These are phyloP conservation scores for Eimeria tenella DNA, from an alignment of 169 alveolate species.

Conservation along the genomic window DNA sequence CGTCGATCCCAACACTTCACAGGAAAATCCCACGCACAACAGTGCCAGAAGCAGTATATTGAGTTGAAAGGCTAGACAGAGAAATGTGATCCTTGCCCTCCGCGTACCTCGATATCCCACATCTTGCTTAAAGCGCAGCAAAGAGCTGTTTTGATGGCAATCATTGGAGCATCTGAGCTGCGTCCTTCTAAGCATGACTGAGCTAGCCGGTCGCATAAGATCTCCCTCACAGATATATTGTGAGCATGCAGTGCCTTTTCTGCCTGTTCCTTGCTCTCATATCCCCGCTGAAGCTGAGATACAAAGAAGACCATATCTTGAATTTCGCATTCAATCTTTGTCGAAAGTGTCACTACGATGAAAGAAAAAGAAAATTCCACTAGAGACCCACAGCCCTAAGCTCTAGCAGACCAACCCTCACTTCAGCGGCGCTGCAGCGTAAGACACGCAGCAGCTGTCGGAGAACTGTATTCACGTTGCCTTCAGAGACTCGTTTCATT, in stretches of 20 bases:
- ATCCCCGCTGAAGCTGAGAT: conserved; percentile 8
- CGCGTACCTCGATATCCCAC: conserved; percentile 57
- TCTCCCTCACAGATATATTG: conserved; percentile 7
- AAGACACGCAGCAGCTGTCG: conserved; percentile 58
- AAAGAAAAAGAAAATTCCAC: not conserved
- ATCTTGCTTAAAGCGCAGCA: conserved; percentile 69
- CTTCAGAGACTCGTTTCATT: conserved; percentile 75
- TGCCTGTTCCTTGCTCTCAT: not conserved
- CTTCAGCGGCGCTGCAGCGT: conserved; percentile 30
- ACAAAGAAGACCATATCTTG: not conserved
- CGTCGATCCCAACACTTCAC: not conserved
- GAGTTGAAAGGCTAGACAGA: too few species aligned
- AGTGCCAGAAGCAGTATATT: not conserved
- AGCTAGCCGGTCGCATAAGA: conserved; percentile 60
- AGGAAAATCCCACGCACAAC: not conserved
- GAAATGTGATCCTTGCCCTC: not conserved
- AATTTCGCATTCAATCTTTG: too few species aligned
- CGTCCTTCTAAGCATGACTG: conserved; percentile 45
- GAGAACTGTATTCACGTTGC: conserved; percentile 55
- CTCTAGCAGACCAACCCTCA: conserved; percentile 14
- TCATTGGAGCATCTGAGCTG: conserved; percentile 52
- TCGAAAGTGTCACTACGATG: too few species aligned
- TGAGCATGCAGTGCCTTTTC: not conserved
- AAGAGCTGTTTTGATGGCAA: conserved; percentile 74
- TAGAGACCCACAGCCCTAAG: too few species aligned